Evolutionary conservation across 208 protist species (phyloP), one percentile per base, ranked within the genome.

Genomic region (Phytomonas sp.): DNA sequence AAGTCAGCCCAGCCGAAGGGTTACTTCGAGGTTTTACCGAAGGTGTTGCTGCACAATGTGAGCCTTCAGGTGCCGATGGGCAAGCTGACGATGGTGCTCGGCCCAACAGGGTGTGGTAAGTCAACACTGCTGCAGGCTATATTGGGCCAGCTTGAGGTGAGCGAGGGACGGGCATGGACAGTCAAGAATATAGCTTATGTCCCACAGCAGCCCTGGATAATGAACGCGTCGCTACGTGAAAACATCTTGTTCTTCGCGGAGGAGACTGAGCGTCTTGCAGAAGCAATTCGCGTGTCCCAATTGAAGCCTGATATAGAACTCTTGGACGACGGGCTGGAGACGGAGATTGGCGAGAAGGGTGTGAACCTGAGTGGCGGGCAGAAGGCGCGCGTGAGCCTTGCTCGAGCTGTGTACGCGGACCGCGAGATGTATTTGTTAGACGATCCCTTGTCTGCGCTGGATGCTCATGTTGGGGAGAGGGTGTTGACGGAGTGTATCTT

Each of bases 201-300:
- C 40, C 79, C 94, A 15, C 96, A 98, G 77, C 78, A 92, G 71
- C 73, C 95, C 36, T 98, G 89, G 85, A 91, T 98, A n/a, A 85
- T 94, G 74, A 96, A 98, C 72, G 82, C 80, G 11, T 96, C 94
- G n/a, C 26, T 98, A 9, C 73, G 78, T 15, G 87, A 97, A 8
- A 98, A 98, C 73, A 93, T 98, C 59, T 61, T 92, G 5, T 98
- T 98, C 68, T 96, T 93, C 56, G 59, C 70, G 43, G 60, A 63
- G 23, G 77, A 86, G 34, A 31, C 36, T 20, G 11, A 6, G 17
- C 68, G 68, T 17, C 51, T 79, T 53, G 37, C 37, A 17, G 32
- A 67, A 4, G 82, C 81, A 6, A 40, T 97, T 29, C 37, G 76
- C 15, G 34, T 64, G 1, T 93, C 85, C 68, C 78, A 84, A 60